Evolutionary conservation across 192 early-diverging fungal species (phyloP).

Genomic region (Linderina pennispora): DNA sequence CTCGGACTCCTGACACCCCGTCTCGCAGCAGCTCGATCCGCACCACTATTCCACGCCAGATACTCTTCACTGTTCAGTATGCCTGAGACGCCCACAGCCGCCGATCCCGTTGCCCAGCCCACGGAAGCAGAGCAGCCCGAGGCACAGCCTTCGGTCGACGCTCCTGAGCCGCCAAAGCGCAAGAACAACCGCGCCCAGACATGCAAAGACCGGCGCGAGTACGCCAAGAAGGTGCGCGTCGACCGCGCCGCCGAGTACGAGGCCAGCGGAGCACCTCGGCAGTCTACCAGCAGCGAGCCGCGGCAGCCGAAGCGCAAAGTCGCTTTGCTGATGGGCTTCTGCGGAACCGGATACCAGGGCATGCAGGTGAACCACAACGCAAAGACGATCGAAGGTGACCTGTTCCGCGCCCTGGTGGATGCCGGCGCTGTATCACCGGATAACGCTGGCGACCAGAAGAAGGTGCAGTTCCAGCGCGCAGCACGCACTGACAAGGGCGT

Average conservation of each 20-base stretch:
- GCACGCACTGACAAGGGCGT: conserved; percentile 99
- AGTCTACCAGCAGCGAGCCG: conserved; percentile 20
- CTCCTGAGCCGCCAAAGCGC: conserved; percentile 1
- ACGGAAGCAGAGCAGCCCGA: too few relatives aligned
- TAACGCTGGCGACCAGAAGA: conserved; percentile 77
- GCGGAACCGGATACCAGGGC: conserved; percentile 93
- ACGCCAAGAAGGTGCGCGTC: conserved; percentile 19
- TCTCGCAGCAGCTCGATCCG: too few relatives aligned
- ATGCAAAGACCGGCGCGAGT: conserved; percentile 38
- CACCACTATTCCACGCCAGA: too few relatives aligned
- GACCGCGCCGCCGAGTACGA: conserved; percentile 11
- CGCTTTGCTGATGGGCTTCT: conserved; percentile 86
- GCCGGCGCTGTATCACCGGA: conserved; percentile 80
- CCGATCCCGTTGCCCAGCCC: too few relatives aligned
- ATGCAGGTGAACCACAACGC: conserved; percentile 90
- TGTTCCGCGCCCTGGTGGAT: conserved; percentile 79
- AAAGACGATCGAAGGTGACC: conserved; percentile 81
- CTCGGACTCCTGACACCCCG: too few relatives aligned
- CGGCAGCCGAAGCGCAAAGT: conserved; percentile 79
- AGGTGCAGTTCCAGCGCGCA: conserved; percentile 78
- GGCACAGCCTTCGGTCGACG: too few relatives aligned
- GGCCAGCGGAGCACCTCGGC: not conserved
- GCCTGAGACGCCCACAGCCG: too few relatives aligned
- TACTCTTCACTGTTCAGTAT: too few relatives aligned
- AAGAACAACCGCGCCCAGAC: conserved; percentile 27